These are phyloP conservation scores for Botrytis elliptica DNA, from an alignment of 2,329 filamentous ascomycete genomes.

Conservation along the genomic window DNA sequence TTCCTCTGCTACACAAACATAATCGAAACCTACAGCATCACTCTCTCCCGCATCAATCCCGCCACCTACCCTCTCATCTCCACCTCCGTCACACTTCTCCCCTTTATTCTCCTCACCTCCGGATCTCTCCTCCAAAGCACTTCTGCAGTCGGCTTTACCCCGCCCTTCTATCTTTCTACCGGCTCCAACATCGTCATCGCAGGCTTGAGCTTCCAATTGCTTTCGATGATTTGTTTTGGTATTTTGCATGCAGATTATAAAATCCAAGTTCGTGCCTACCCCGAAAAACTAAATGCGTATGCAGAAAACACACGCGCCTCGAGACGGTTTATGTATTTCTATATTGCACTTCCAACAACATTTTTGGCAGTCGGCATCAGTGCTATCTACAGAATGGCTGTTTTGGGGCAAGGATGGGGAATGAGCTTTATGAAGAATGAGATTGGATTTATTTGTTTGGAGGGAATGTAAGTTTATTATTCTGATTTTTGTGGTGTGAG, in stretches of 20 bases:
- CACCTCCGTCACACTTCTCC: neutral
- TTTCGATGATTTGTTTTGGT: slow-evolving; percentile 8
- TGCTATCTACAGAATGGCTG: neutral
- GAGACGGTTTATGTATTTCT: neutral
- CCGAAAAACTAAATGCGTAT: slow-evolving; percentile 4
- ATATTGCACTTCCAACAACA: neutral
- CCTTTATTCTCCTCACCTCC: neutral
- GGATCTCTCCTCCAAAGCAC: neutral
- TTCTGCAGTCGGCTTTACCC: neutral
- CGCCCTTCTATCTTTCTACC: neutral
- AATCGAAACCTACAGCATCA: slow-evolving; percentile 1
- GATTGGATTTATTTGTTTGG: slow-evolving; percentile 10
- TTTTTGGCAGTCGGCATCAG: neutral
- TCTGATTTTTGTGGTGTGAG: neutral
- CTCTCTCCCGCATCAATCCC: neutral
- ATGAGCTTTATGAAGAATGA: slow-evolving; percentile 10
- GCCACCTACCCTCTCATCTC: neutral
- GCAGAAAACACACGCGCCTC: neutral
- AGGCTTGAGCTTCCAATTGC: neutral
- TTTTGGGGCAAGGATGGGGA: slow-evolving; percentile 3
- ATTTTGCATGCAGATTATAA: neutral
- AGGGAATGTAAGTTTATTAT: slow-evolving; percentile 1
- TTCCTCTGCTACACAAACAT: slow-evolving; percentile 14
- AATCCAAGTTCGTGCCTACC: slow-evolving; percentile 1
- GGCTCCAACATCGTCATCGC: neutral